A percentile compares a stretch with the other conserved stretches of the same genome.
Conservation (phyloP, 1,284 basidiomycete genomes). For the Inonotus obliquus region DNA sequence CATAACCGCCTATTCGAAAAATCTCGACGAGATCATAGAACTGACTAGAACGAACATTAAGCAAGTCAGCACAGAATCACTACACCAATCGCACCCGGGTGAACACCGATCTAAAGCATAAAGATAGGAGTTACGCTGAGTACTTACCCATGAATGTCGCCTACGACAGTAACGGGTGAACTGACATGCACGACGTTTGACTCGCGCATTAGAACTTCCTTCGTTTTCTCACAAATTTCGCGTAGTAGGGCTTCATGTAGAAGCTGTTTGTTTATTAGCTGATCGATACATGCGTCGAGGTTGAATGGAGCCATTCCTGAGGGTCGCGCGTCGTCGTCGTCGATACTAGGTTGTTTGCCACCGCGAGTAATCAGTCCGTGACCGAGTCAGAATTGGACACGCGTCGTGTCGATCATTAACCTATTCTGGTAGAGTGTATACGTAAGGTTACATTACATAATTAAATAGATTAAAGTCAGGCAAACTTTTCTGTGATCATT, state of each 20-base stretch:
- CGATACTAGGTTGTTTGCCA: neutral
- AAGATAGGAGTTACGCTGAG: neutral
- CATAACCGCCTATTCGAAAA: slow-evolving; percentile 96
- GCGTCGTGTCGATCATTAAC: neutral
- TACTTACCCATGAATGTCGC: slow-evolving; percentile 96
- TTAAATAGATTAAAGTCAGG: too few species aligned
- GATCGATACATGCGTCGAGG: slow-evolving; percentile 91
- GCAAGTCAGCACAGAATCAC: neutral
- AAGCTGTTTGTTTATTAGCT: slow-evolving; percentile 86
- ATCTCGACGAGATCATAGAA: slow-evolving; percentile 99
- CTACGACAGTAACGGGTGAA: slow-evolving; percentile 98
- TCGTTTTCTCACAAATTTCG: slow-evolving; percentile 98
- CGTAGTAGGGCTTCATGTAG: slow-evolving; percentile 88
- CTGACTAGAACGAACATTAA: slow-evolving; percentile 54
- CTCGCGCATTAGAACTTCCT: slow-evolving; percentile 98
- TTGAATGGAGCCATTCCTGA: slow-evolving; percentile 81
- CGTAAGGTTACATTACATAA: neutral
- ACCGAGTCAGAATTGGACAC: neutral
- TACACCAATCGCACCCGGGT: neutral
- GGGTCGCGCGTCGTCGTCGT: neutral
- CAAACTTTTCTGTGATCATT: too few species aligned
- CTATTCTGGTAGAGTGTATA: neutral
- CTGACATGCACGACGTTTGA: slow-evolving; percentile 98
- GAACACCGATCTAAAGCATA: neutral
- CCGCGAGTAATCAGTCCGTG: neutral